Conservation (phyloP, 352 stramenopile species). For the Phytopythium chamaehyphon region DNA sequence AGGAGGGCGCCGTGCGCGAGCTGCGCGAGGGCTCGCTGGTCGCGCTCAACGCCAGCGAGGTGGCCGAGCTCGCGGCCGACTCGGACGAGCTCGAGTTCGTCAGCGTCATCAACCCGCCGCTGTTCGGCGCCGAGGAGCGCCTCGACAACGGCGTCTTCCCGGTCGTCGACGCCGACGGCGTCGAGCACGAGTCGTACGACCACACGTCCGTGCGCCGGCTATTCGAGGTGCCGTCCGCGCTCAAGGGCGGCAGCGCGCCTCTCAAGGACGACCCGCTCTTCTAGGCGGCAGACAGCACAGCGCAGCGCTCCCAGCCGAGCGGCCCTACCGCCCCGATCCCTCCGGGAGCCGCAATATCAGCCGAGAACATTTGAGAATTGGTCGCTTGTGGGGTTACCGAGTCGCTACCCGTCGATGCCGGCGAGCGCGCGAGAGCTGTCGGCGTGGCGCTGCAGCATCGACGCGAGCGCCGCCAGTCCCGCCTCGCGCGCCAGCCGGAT, state of each 20-base stretch:
- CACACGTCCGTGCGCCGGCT: constrained; percentile 42
- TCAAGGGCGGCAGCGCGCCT: constrained; percentile 66
- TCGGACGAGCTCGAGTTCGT: constrained; percentile 67
- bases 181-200: constrained; percentile 54
- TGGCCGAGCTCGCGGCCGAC: constrained; percentile 44
- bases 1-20: constrained; percentile 26
- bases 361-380: neutral
- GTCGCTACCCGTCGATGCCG: neutral
- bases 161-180: constrained; percentile 57
- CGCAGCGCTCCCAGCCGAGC: neutral
- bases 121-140: constrained; percentile 52
- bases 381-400: neutral
- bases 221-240: constrained; percentile 69
- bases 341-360: constrained; percentile 1
- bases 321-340: neutral
- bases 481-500: constrained; percentile 30
- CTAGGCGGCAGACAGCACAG: constrained; percentile 13
- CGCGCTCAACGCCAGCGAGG: constrained; percentile 55
- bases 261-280: constrained; percentile 84
- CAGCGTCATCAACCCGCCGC: constrained; percentile 80
- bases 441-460: constrained; percentile 28
- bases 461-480: constrained; percentile 19
- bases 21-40: constrained; percentile 51
- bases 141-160: constrained; percentile 62
- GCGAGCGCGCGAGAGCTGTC: constrained; percentile 14